Percentiles rank a stretch among this genome's conserved stretches.
Conservation (phyloP, 495 filamentous ascomycete genomes). For the Hypoxylon perforatum region DNA sequence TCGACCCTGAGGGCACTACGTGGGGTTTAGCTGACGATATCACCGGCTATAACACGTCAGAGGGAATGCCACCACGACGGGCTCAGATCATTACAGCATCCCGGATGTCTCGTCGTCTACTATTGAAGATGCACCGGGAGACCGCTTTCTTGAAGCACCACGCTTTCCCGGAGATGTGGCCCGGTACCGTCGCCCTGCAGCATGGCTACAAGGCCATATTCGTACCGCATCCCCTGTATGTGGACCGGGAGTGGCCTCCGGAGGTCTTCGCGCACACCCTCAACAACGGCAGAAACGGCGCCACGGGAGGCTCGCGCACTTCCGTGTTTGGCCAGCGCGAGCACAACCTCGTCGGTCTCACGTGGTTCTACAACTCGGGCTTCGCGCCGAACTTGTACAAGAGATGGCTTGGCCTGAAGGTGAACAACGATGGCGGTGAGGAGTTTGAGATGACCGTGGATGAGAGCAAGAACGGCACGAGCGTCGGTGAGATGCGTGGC, state of each 20-base stretch:
- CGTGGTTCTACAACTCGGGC: constrained; percentile 94
- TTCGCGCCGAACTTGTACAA: constrained; percentile 86
- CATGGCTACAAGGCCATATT: constrained; percentile 97
- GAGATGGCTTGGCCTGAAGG: constrained; percentile 85
- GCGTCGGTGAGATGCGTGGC: constrained; percentile 60
- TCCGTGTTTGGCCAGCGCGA: constrained; percentile 86
- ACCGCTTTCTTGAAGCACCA: constrained; percentile 82
- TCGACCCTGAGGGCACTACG: constrained; percentile 87
- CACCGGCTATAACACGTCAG: constrained; percentile 83
- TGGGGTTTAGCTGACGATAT: constrained; percentile 90
- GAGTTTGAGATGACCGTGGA: constrained; percentile 74
- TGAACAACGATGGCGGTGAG: constrained; percentile 89
- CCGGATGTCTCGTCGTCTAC: constrained; percentile 82
- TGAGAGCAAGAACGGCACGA: constrained; percentile 59
- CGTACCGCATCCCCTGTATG: constrained; percentile 88
- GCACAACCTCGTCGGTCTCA: constrained; percentile 88
- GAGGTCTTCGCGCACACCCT: constrained; percentile 82
- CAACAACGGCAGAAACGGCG: constrained; percentile 86
- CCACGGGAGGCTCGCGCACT: constrained; percentile 74
- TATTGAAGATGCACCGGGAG: constrained; percentile 89
- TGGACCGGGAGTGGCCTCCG: constrained; percentile 90
- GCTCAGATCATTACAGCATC: constrained; percentile 88
- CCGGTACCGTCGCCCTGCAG: constrained; percentile 84
- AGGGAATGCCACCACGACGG: constrained; percentile 77
- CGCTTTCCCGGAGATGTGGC: constrained; percentile 98